Evolutionary conservation across 176 grass and related monocot genomes (phyloP).

Genomic region (Zoysia pacifica): DNA sequence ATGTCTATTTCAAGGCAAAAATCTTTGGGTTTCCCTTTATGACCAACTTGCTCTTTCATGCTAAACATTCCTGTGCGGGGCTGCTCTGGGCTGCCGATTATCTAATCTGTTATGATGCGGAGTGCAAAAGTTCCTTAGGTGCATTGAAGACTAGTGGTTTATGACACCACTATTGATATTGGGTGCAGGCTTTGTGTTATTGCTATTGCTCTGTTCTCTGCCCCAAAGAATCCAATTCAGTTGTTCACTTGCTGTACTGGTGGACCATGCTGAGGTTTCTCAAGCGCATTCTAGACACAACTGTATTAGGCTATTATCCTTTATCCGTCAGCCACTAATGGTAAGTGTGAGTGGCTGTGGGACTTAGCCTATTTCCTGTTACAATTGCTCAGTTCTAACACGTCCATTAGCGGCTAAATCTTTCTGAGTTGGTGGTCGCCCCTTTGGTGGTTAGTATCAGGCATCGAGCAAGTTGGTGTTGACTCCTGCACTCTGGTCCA

Average conservation of each 20-base stretch:
- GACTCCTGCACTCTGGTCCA: constrained; percentile 2
- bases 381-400: constrained; percentile 29
- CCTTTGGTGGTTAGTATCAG: background rate
- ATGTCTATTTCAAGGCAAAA: background rate
- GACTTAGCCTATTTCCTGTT: constrained; percentile 23
- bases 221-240: constrained; percentile 16
- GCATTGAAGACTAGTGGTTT: background rate
- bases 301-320: constrained; percentile 19
- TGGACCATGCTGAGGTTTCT: constrained; percentile 34
- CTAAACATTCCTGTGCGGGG: background rate
- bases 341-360: constrained; percentile 49
- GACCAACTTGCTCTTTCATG: background rate
- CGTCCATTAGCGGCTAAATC: constrained; percentile 32
- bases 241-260: constrained; percentile 31
- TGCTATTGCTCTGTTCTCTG: constrained; percentile 7
- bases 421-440: constrained; percentile 31
- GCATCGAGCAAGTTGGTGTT: constrained; percentile 16
- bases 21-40: background rate
- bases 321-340: constrained; percentile 39
- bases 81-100: background rate
- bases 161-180: constrained; percentile 35
- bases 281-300: constrained; percentile 37
- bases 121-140: constrained; percentile 1
- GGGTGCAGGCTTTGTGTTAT: constrained; percentile 20
- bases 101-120: background rate